Percentiles rank a stretch among this genome's conserved stretches.
phyloP scores from a whole-genome alignment of 352 stramenopile genomes.

The Phytopythium chamaehyphon region DNA sequence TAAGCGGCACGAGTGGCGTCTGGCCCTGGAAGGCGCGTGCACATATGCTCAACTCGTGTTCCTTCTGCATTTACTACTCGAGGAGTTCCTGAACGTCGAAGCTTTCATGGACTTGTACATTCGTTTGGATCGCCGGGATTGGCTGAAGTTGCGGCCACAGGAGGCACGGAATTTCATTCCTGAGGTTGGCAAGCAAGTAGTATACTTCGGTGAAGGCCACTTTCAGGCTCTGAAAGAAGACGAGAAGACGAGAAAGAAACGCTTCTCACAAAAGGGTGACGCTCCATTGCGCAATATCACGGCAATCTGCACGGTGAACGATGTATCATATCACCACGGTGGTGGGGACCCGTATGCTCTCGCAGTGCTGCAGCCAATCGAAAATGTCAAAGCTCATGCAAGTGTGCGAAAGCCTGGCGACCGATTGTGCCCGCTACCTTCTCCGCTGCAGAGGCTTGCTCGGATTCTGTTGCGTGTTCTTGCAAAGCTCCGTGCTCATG shows the following conservation, averaged over 20 bases:
- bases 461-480: constrained; percentile 61
- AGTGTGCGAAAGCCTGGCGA: constrained; percentile 27
- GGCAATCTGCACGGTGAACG: constrained; percentile 55
- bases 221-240: constrained; percentile 76
- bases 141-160: constrained; percentile 71
- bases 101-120: constrained; percentile 77
- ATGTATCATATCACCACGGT: constrained; percentile 76
- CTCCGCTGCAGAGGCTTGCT: constrained; percentile 47
- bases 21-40: constrained; percentile 51
- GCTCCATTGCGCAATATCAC: constrained; percentile 38
- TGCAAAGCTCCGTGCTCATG: constrained; percentile 52
- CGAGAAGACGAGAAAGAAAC: constrained; percentile 68
- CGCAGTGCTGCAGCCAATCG: constrained; percentile 40
- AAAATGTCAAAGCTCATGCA: constrained; percentile 20
- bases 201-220: constrained; percentile 84
- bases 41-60: constrained; percentile 76
- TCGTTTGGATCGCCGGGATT: constrained; percentile 66
- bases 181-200: constrained; percentile 50
- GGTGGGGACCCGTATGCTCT: constrained; percentile 76
- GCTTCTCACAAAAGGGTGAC: constrained; percentile 71
- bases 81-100: constrained; percentile 77
- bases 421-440: constrained; percentile 62
- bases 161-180: constrained; percentile 75
- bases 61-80: constrained; percentile 63
- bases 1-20: constrained; percentile 71